Evolutionary conservation across 116 monocot species (phyloP).

Genomic region (Phalaenopsis hybrid): DNA sequence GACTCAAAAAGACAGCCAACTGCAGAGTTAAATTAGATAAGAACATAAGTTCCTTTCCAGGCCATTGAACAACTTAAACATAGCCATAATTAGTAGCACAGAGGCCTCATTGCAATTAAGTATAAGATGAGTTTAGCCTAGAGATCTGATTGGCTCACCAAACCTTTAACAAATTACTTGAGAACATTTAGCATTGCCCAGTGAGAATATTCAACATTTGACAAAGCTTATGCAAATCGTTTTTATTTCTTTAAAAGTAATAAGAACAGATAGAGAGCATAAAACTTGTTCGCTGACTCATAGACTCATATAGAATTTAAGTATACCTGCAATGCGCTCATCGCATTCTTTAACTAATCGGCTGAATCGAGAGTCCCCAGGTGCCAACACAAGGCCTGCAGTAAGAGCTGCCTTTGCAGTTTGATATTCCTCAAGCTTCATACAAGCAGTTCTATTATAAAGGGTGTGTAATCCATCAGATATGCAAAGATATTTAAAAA

Average conservation of each 20-base stretch:
- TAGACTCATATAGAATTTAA: not conserved
- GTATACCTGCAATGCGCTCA: conserved; percentile 61
- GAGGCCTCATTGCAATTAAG: not conserved
- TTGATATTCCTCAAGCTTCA: conserved; percentile 83
- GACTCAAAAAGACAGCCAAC: not conserved
- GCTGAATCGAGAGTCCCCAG: conserved; percentile 62
- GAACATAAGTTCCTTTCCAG: not conserved
- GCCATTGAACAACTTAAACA: not conserved
- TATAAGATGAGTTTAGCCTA: not conserved
- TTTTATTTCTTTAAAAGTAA: not conserved
- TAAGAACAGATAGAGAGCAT: not conserved
- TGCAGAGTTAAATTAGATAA: not conserved
- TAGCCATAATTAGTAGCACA: not conserved
- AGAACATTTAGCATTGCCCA: not conserved
- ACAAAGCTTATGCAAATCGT: conserved; percentile 1
- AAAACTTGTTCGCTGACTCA: not conserved
- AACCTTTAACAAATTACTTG: not conserved
- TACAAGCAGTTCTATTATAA: conserved; percentile 59
- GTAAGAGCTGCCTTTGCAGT: conserved; percentile 80
- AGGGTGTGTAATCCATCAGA: not conserved
- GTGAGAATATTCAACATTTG: not conserved
- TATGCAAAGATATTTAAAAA: not conserved
- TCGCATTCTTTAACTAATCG: conserved; percentile 76
- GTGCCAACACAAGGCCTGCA: conserved; percentile 43
- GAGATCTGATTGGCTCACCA: not conserved